Percentiles rank a stretch among this genome's conserved stretches.
These are phyloP conservation scores for Leishmania tropica DNA, from an alignment of 208 protist species.

Conservation along the genomic window DNA sequence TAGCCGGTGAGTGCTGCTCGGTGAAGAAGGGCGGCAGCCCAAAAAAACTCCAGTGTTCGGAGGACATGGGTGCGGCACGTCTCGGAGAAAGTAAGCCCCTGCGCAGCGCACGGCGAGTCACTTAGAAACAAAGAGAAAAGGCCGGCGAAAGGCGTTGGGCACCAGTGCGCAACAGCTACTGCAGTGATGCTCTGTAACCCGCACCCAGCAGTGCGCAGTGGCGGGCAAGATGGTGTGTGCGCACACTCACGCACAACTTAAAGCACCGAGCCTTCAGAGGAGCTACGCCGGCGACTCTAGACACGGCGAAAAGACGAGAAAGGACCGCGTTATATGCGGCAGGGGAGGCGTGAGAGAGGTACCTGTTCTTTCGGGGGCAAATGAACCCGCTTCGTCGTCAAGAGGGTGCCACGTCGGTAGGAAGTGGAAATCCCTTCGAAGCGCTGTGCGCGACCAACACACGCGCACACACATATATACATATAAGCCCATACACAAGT, in stretches of 20 bases:
- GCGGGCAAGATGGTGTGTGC: neutral
- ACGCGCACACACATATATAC: neutral
- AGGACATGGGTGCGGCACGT: slow-evolving; percentile 10
- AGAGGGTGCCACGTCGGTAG: neutral
- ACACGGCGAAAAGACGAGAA: slow-evolving; percentile 15
- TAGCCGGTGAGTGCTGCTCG: slow-evolving; percentile 61
- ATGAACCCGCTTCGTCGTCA: neutral
- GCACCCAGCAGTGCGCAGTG: neutral
- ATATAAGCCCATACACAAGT: neutral
- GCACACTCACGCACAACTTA: neutral
- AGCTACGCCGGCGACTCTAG: neutral
- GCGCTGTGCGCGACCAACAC: neutral
- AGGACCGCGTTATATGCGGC: neutral
- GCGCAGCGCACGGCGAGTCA: neutral
- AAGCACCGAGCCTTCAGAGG: neutral
- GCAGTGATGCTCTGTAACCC: no score
- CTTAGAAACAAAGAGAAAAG: slow-evolving; percentile 18
- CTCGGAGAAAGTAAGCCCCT: neutral
- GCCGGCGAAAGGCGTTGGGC: neutral
- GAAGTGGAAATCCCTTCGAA: neutral
- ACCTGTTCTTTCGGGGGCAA: neutral
- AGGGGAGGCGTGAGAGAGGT: slow-evolving; percentile 1
- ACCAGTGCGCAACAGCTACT: neutral
- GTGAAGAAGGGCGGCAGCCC: slow-evolving; percentile 89
- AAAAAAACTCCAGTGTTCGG: slow-evolving; percentile 82